Conservation (phyloP, 108 stramenopile genomes). For the Nitzschia sp. region DNA sequence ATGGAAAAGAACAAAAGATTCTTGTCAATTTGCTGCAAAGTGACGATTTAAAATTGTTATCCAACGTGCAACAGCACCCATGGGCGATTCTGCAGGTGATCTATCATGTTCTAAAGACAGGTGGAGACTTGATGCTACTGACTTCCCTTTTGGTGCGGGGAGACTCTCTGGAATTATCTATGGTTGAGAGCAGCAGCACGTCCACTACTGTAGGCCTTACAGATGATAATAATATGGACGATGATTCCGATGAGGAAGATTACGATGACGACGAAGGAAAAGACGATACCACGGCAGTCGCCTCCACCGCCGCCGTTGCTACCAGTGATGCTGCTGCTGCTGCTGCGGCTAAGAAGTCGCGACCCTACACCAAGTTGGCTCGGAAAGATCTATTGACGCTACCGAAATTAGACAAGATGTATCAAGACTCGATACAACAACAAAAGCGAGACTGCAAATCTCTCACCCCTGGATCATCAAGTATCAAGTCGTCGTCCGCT, state of each 20-base stretch:
- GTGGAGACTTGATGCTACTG: constrained; percentile 6
- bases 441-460: constrained; percentile 21
- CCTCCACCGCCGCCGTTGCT: neutral
- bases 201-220: constrained; percentile 1
- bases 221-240: constrained; percentile 31
- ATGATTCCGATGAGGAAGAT: constrained; percentile 53
- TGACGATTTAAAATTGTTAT: neutral
- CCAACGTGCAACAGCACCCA: constrained; percentile 4
- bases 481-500: constrained; percentile 10
- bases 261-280: constrained; percentile 44
- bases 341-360: constrained; percentile 4
- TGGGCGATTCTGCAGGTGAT: constrained; percentile 9
- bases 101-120: constrained; percentile 13
- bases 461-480: constrained; percentile 5
- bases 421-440: constrained; percentile 40
- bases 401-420: constrained; percentile 59
- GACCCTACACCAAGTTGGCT: constrained; percentile 33
- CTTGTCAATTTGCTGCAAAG: constrained; percentile 17
- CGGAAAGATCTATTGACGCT: constrained; percentile 62
- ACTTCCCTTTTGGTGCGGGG: constrained; percentile 25
- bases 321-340: constrained; percentile 15
- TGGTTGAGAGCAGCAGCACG: neutral
- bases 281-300: constrained; percentile 12
- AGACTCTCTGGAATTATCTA: constrained; percentile 17
- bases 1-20: constrained; percentile 3